Base-by-base conservation (phyloP, 148 eudicot genomes). In the Spergularia bocconei region DNA sequence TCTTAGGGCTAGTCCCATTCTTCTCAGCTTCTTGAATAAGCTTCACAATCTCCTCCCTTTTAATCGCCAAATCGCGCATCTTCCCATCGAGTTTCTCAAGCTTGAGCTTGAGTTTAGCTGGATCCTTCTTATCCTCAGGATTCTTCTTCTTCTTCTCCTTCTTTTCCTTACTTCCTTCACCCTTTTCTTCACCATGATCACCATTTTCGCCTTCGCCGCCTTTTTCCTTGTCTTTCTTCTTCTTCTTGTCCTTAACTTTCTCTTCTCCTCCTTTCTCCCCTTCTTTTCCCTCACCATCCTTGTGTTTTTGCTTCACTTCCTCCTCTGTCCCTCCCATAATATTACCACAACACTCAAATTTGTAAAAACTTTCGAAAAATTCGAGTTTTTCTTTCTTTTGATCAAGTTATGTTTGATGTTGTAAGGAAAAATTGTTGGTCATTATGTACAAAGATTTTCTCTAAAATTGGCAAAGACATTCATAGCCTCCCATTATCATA, bases 51-150 rank as follows among this genome's bases (percentile, higher is more conserved):
- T 83, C 93, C 6, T 88, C 92, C 79, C 77, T 88, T 82, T 86
- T 89, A 4, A 63, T 23, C 6, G 44, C 81, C 68, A 91, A 65
- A 58, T 78, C 86, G 48, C 79, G 81, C 73, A 88, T 90, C 74
- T 90, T 88, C 12, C 58, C 63, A 3, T 90, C 91, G 39, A 92
- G 57, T 52, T 87, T 92, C 66, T 86, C 91, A 11, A 90, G 79
- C 60, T 86, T 90, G 16, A 55, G 77, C 81, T 78, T 79, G 17
- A 92, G 87, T 73, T 87, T 88, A 6, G 86, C 25, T 4, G 89
- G 83, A 74, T 89, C 87, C 57, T 77, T 91, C 78, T 82, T 84
- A 77, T 89, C 91, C 79, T 89, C 84, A 70, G 91, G 87, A 68
- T 81, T 87, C 81, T 86, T 91, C 39, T 78, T 77, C 86, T 88